Evolutionary conservation across 2,329 filamentous ascomycete species (phyloP).

Genomic region (Blumeria hordei): DNA sequence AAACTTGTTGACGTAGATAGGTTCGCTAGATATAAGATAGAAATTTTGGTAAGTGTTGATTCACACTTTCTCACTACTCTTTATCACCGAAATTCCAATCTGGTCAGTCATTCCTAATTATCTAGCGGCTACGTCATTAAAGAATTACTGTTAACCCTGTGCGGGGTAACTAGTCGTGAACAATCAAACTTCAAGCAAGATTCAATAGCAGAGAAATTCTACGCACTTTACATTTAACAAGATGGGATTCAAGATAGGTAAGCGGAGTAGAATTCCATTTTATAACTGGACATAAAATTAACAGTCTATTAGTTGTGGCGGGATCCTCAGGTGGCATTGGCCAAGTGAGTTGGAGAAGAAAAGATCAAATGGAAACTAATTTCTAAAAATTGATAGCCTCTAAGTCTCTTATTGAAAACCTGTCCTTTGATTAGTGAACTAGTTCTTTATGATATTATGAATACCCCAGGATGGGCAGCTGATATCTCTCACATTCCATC

Average conservation of each 20-base stretch:
- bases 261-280: conserved; percentile 7
- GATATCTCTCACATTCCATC: conserved; percentile 96
- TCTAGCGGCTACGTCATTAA: too few relatives aligned
- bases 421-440: conserved; percentile 76
- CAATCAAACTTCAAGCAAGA: too few relatives aligned
- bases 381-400: conserved; percentile 33
- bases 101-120: too few relatives aligned
- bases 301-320: conserved; percentile 40
- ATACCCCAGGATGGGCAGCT: conserved; percentile 85
- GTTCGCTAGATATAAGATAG: too few relatives aligned
- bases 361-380: conserved; percentile 2
- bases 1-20: too few relatives aligned
- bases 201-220: too few relatives aligned
- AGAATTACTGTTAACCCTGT: too few relatives aligned
- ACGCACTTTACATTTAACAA: conserved; percentile 3
- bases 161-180: too few relatives aligned
- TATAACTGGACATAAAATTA: not conserved
- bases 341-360: conserved; percentile 37
- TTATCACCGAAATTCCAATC: too few relatives aligned
- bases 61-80: too few relatives aligned
- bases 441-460: conserved; percentile 96
- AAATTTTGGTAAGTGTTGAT: too few relatives aligned
- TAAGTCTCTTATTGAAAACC: conserved; percentile 89
- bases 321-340: conserved; percentile 97
- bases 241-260: conserved; percentile 38